Base-by-base conservation (phyloP, 192 early-diverging fungal species). In the Backusella luteola region DNA sequence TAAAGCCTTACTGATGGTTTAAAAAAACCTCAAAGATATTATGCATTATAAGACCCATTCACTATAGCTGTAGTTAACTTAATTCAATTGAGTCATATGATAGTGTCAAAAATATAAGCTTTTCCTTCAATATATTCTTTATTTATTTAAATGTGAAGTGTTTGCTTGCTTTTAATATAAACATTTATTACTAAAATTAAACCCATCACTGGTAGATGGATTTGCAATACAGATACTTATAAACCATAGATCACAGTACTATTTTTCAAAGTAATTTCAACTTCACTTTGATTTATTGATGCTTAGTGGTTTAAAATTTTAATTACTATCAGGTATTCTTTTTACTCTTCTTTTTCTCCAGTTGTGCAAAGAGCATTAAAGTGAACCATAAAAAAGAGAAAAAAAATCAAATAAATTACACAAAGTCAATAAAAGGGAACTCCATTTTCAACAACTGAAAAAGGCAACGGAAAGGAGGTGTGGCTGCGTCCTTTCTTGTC, bases 351-450 rank as follows among this genome's bases (percentile, higher is more conserved):
- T n/a, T n/a, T 49, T 49, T n/a, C 38, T 49, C 46, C 6, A 49
- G 19, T n/a, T 49, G 46, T 49, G 19, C 46, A n/a, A 49, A n/a
- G 21, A 29, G 8, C 11, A 63, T 29, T 23, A 26, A 63, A 63
- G 56, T 63, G 56, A 29, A 63, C 11, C 8, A 29, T 11, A 12
- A 23, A 12, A 63, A 59, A 5, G 29, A 63, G 26, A 59, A 26
- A 59, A 59, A 26, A 59, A 59, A 12, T 8, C 23, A 59, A 12
- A 29, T 63, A 63, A 26, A 63, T 63, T 63, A 63, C 56, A 63
- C 56, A 63, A 63, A 63, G 11, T 63, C 56, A 63, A 63, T 63
- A 63, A 63, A 63, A 63, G 56, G 56, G 56, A 63, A 63, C 23
- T 14, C 56, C 56, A 63, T 63, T 63, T 63, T 63, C 26, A 26